Evolutionary conservation across 768 basidiomycete species (phyloP), one percentile per base, ranked within the genome.

Genomic region (Candolleomyces efflorescens): DNA sequence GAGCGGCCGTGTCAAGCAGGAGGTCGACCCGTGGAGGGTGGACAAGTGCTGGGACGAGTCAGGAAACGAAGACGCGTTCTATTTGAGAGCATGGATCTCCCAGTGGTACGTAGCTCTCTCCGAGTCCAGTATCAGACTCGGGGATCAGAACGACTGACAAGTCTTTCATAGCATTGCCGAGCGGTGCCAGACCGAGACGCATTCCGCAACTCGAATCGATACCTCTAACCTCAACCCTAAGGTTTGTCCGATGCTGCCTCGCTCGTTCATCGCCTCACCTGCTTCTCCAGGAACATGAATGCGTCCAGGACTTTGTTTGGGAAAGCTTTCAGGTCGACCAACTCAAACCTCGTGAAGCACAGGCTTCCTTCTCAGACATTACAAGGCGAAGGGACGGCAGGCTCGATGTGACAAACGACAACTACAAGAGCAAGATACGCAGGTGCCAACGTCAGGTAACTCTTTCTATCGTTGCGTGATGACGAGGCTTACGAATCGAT

Each of bases 381-480:
- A 59, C 57, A 15, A 11, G 66, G 5, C 63, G 60, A 36, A 58
- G 63, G 17, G 66, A 72, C 10, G 75, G 73, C 1, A 63, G 61
- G 3, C 43, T 74, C 17, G 56, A 64, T 11, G 47, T 81, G 2
- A 59, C 62, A 13, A 80, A 80, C 60, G 59, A 72, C 3, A 70
- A 77, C 2, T 82, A 71, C 65, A 79, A 76, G 52, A 78, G 69
- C 1, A 65, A 76, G 38, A 67, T 80, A 2, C 69, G 77, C 18
- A 46, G 58, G 46, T 71, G 73, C 53, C 53, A 63, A 37, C 45
- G 51, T 0, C 71, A 77, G 69, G 80, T 78, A 62, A 13, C 66
- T 60, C 45, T 49, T 46, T 2, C 22, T 26, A 13, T n/a, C 39
- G 27, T 20, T 23, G 10, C 5, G 15, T 5, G 7, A 26, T 50